Percentiles rank a stretch among this genome's conserved stretches.
These are phyloP conservation scores for Candida suzukii DNA, from an alignment of 805 yeast species.

Conservation along the genomic window DNA sequence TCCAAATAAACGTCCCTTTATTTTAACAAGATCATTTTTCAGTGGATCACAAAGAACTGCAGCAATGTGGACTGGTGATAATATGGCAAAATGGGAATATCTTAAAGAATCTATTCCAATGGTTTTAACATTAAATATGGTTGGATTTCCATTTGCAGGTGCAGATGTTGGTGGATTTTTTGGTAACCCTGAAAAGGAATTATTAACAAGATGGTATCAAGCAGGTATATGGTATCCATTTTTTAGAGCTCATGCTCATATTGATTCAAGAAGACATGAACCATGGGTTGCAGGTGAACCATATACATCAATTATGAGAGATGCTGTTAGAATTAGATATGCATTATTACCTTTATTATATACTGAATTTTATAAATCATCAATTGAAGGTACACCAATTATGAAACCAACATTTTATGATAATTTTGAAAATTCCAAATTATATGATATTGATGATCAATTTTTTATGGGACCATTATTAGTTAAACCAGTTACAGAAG, in stretches of 20 bases:
- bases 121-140: conserved; percentile 73
- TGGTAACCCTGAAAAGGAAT: conserved; percentile 78
- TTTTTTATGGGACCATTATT: conserved; percentile 70
- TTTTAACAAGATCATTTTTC: conserved; percentile 79
- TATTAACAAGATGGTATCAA: conserved; percentile 91
- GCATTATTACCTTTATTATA: conserved; percentile 70
- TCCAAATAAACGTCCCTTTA: conserved; percentile 65
- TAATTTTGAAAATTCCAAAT: conserved; percentile 35
- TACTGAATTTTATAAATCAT: conserved; percentile 66
- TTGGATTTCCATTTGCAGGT: conserved; percentile 89
- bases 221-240: conserved; percentile 95
- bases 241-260: conserved; percentile 94
- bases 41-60: conserved; percentile 89
- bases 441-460: conserved; percentile 69
- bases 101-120: conserved; percentile 76
- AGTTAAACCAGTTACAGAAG: conserved; percentile 72
- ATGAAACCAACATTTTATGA: conserved; percentile 62
- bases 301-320: conserved; percentile 54
- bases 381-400: conserved; percentile 59
- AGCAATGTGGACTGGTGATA: conserved; percentile 98
- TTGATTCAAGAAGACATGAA: conserved; percentile 86
- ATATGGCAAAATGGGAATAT: conserved; percentile 88
- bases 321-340: conserved; percentile 71
- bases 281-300: conserved; percentile 86
- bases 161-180: conserved; percentile 98